Conservation (phyloP, 768 basidiomycete genomes). For the Mycena amicta region DNA sequence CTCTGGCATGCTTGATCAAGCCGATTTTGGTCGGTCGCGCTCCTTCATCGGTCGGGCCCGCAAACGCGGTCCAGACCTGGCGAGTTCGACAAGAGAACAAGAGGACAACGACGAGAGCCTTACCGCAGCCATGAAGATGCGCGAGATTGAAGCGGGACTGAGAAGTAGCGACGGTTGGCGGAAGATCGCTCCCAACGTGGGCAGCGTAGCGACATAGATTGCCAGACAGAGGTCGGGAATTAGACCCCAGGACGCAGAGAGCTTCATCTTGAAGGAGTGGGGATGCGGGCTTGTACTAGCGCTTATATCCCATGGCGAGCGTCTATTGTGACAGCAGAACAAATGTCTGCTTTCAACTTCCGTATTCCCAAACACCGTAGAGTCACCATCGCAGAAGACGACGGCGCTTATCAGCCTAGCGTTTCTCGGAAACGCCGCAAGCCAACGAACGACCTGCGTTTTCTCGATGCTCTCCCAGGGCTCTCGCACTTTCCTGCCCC, state of each 20-base stretch:
- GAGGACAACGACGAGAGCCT: neutral
- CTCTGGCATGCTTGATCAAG: conserved; percentile 59
- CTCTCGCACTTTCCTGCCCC: conserved; percentile 12
- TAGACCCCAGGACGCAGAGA: conserved; percentile 44
- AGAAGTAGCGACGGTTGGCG: conserved; percentile 47
- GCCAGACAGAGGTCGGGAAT: conserved; percentile 45
- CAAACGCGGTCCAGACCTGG: conserved; percentile 57
- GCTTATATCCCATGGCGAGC: neutral
- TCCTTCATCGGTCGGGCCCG: conserved; percentile 47
- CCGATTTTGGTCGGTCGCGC: conserved; percentile 41
- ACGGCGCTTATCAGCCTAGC: neutral
- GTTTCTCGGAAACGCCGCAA: neutral
- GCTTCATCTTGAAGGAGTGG: conserved; percentile 41
- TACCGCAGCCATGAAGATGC: conserved; percentile 51
- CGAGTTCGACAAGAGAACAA: neutral
- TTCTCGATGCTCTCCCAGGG: conserved; percentile 7
- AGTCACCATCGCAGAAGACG: neutral
- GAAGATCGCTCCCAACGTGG: conserved; percentile 46
- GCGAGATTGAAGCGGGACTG: conserved; percentile 47
- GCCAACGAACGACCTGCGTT: conserved; percentile 4
- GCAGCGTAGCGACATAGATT: conserved; percentile 41
- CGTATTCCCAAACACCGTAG: neutral
- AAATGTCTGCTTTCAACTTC: neutral
- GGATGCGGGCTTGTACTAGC: neutral
- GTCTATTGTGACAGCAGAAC: neutral